Conservation (phyloP, 2,329 filamentous ascomycete species). For the Fonsecaea nubica region DNA sequence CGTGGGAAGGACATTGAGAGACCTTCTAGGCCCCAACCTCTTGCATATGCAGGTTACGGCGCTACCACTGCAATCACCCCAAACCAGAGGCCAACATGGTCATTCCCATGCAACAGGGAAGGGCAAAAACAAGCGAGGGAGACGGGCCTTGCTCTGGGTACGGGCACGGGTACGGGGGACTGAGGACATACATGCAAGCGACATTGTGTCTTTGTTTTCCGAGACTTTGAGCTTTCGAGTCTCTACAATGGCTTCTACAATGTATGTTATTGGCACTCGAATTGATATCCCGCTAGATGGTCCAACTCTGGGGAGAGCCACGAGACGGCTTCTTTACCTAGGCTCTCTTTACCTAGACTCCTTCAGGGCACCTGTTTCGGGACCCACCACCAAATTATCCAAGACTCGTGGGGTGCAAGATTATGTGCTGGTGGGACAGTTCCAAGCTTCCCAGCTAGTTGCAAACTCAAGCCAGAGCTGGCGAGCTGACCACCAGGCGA, state of each 20-base stretch:
- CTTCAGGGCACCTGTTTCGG: not conserved
- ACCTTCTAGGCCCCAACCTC: not conserved
- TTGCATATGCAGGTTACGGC: slow-evolving; percentile 7
- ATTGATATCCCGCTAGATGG: not conserved
- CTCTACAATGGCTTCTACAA: not conserved
- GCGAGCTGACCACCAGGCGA: slow-evolving; percentile 2
- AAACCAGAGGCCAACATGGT: slow-evolving; percentile 2
- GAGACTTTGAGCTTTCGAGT: not conserved
- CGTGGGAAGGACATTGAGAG: not conserved
- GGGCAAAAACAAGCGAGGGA: slow-evolving; percentile 3
- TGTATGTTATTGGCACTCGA: not conserved
- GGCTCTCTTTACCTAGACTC: no score
- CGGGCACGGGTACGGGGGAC: not conserved
- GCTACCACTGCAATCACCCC: not conserved
- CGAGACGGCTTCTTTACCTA: not conserved
- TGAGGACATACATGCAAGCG: not conserved
- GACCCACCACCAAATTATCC: not conserved
- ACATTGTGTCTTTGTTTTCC: not conserved
- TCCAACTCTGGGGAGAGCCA: not conserved
- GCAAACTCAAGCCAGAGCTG: slow-evolving; percentile 2
- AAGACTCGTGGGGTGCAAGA: not conserved
- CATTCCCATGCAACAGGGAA: not conserved
- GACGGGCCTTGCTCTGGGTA: not conserved
- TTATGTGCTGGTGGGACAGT: not conserved
- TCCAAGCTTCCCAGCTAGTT: not conserved